Base-by-base conservation (phyloP, 192 early-diverging fungal species). In the Podila epicladia region DNA sequence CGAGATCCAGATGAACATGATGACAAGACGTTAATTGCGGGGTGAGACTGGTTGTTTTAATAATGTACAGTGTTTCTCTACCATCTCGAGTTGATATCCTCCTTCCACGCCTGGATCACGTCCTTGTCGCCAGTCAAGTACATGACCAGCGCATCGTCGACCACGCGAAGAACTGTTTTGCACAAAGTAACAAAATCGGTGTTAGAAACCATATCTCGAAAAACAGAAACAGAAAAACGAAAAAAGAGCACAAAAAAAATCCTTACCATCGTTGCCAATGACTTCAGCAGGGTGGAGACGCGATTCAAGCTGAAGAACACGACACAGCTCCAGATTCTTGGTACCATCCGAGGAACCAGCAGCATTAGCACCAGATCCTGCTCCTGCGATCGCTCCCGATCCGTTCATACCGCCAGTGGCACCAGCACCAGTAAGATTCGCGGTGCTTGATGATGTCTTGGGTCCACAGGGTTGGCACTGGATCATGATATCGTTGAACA, bases 401-500 rank as follows among this genome's bases (percentile, higher is more conserved):
- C 28, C 35, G 33, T 61, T 24, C 12, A 5, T 24, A 51, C 12
- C 41, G 32, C 37, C 49, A 28, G 53, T 7, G 20, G n/a, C 53
- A 35, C 31, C 15, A 13, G 38, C 62, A 28, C 62, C 75, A 9
- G 51, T 26, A 1, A 59, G 9, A 19, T 29, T 22, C 29, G 32
- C 4, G 5, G 51, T 55, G 13, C 28, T 24, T 7, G 29, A 17
- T 1, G 28, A 29, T 13, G 22, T 5, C 57, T 66, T 77, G 48
- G 38, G 58, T 8, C 49, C 37, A 26, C 89, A 28, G 7, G 57
- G 69, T 7, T 66, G 71, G 28, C 70, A 73, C 82, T 89, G 88
- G 58, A 92, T 67, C 72, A 92, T 72, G 67, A 92, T 82, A 74
- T 92, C 91, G 67, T 87, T 92, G 75, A 92, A 92, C 64, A 92